Percentiles rank a stretch among this genome's conserved stretches.
Evolutionary conservation across 305 asterid species (phyloP).

Genomic region (Salvia sclarea): DNA sequence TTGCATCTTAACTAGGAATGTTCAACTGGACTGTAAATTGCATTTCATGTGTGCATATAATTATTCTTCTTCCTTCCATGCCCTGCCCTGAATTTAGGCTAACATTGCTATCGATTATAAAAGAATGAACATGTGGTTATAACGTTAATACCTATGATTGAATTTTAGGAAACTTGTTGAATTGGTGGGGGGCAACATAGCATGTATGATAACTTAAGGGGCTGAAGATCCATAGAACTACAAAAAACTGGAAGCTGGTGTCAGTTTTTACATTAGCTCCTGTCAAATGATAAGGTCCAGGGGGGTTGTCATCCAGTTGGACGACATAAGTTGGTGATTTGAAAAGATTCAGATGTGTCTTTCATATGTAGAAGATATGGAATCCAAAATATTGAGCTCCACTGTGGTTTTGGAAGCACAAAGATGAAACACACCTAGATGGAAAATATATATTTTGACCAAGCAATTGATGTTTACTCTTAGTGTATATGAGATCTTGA

Average conservation of each 20-base stretch:
- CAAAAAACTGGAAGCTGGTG: background rate
- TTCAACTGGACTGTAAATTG: background rate
- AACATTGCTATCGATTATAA: background rate
- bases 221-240: background rate
- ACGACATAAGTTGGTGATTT: background rate
- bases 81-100: background rate
- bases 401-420: slow-evolving; percentile 13
- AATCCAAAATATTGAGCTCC: background rate
- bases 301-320: slow-evolving; percentile 5
- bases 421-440: background rate
- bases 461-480: background rate
- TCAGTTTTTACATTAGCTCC: too few species aligned
- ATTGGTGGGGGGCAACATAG: background rate
- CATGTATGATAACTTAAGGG: background rate
- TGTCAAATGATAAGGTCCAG: background rate
- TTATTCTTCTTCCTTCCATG: background rate
- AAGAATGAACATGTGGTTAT: background rate
- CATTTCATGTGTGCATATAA: background rate
- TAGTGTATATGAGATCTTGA: background rate
- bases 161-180: background rate
- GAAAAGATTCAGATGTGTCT: background rate
- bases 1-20: background rate
- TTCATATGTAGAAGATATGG: slow-evolving; percentile 11
- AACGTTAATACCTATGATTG: background rate
- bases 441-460: slow-evolving; percentile 6